A percentile compares a stretch with the other conserved stretches of the same genome.
These are phyloP conservation scores for Delonix regia DNA, from an alignment of 306 rosid species.

Conservation along the genomic window DNA sequence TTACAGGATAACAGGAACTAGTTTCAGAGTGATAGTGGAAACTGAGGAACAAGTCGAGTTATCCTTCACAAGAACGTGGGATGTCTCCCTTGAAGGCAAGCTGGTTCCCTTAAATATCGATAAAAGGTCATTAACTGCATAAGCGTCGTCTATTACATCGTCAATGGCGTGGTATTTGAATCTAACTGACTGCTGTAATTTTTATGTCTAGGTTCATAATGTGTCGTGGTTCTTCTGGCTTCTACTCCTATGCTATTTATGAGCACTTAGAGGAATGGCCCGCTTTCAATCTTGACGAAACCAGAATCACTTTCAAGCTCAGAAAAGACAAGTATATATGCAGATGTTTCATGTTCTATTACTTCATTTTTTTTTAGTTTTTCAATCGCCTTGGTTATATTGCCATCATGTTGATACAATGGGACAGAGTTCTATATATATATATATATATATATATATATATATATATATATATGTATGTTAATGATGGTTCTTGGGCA, in stretches of 20 bases:
- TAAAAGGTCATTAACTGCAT: conserved; percentile 60
- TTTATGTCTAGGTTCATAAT: conserved; percentile 65
- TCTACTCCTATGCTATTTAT: conserved; percentile 86
- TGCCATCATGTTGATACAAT: neutral
- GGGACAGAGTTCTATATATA: neutral
- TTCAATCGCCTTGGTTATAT: neutral
- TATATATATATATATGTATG: too few relatives aligned
- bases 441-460: too few relatives aligned
- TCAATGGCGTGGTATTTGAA: neutral
- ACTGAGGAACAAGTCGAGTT: conserved; percentile 83
- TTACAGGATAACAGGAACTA: conserved; percentile 72
- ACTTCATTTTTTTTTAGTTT: neutral
- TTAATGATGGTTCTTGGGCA: conserved; percentile 17
- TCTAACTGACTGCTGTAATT: neutral
- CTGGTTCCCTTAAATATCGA: conserved; percentile 81
- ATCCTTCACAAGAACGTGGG: conserved; percentile 83
- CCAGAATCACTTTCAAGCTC: conserved; percentile 92
- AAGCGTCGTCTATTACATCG: neutral
- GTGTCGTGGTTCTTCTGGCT: conserved; percentile 83
- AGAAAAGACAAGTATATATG: conserved; percentile 85
- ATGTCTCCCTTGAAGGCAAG: conserved; percentile 56
- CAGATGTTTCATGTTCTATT: neutral
- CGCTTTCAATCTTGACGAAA: conserved; percentile 73
- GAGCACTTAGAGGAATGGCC: conserved; percentile 88
- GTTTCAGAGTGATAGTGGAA: conserved; percentile 64